Percentiles rank a stretch among this genome's conserved stretches.
Conservation (phyloP, 768 basidiomycete genomes). For the Tubosaeta sp. region DNA sequence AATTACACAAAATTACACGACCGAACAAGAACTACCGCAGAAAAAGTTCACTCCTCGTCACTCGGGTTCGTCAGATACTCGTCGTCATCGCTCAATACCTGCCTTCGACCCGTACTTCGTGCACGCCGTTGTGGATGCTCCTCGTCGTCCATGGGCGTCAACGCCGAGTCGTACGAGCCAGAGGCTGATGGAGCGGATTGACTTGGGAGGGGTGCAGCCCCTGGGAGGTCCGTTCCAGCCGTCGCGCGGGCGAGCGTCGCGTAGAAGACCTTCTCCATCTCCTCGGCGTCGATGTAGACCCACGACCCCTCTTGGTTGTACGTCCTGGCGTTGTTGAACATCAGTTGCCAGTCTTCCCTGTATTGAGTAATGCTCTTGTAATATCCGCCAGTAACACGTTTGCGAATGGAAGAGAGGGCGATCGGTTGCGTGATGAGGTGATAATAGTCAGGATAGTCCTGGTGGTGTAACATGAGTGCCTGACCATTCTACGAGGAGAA, state of each 20-base stretch:
- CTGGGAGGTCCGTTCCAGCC: conserved; percentile 68
- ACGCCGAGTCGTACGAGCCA: conserved; percentile 56
- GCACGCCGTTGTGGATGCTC: conserved; percentile 58
- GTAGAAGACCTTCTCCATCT: conserved; percentile 89
- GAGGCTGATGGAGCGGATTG: conserved; percentile 34
- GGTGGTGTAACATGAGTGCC: conserved; percentile 9
- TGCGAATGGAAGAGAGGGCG: conserved; percentile 80
- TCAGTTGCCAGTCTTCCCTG: conserved; percentile 78
- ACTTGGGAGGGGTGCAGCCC: conserved; percentile 46
- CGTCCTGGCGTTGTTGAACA: conserved; percentile 91
- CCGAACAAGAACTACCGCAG: neutral
- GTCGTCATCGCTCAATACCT: conserved; percentile 66
- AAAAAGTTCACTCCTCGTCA: conserved; percentile 54
- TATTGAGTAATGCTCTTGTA: conserved; percentile 76
- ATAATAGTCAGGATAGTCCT: conserved; percentile 94
- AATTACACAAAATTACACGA: conserved; percentile 18
- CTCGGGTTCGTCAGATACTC: conserved; percentile 65
- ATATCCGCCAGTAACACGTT: conserved; percentile 57
- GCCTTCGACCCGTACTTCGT: conserved; percentile 60
- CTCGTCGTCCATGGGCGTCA: conserved; percentile 82
- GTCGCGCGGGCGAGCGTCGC: conserved; percentile 62
- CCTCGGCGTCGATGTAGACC: conserved; percentile 92
- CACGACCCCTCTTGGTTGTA: conserved; percentile 95
- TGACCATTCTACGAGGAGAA: neutral
- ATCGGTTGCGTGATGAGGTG: conserved; percentile 85